These are phyloP conservation scores for Fremontodendron californicum DNA, from an alignment of 345 rosid genomes.

Conservation along the genomic window DNA sequence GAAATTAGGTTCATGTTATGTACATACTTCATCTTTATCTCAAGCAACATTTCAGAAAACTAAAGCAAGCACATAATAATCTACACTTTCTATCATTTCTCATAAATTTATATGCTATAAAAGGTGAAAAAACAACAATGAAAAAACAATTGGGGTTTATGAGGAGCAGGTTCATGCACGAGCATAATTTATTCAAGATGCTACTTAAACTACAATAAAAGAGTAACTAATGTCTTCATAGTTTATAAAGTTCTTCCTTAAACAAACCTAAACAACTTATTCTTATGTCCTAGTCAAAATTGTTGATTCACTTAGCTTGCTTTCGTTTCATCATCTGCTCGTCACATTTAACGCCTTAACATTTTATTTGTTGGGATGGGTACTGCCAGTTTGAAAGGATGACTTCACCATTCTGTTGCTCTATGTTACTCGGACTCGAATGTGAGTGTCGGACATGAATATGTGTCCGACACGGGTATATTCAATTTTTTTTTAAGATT, in stretches of 20 bases:
- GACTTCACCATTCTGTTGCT: slow-evolving; percentile 17
- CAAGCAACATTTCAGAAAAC: slow-evolving; percentile 5
- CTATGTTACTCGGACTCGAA: no score
- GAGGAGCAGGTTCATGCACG: slow-evolving; percentile 31
- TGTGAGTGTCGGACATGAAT: no score
- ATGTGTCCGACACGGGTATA: no score
- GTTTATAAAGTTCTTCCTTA: slow-evolving; percentile 7
- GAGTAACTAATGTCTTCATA: not conserved
- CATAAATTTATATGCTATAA: not conserved
- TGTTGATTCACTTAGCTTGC: slow-evolving; percentile 26
- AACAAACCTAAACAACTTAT: not conserved
- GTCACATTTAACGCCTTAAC: not conserved
- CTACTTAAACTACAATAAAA: slow-evolving; percentile 15
- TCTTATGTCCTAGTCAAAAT: slow-evolving; percentile 13
- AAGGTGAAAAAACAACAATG: not conserved
- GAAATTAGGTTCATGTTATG: slow-evolving; percentile 35
- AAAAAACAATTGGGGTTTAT: not conserved
- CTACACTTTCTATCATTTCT: slow-evolving; percentile 11
- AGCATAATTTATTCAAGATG: slow-evolving; percentile 3
- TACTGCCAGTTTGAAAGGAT: slow-evolving; percentile 12
- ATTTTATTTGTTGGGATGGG: slow-evolving; percentile 6
- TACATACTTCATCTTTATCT: slow-evolving; percentile 13
- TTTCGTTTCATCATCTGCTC: slow-evolving; percentile 19
- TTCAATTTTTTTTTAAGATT: no score
- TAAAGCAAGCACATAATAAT: not conserved